These are phyloP conservation scores for Aspergillus flavus DNA, from an alignment of 2,329 filamentous ascomycete genomes.

Conservation along the genomic window DNA sequence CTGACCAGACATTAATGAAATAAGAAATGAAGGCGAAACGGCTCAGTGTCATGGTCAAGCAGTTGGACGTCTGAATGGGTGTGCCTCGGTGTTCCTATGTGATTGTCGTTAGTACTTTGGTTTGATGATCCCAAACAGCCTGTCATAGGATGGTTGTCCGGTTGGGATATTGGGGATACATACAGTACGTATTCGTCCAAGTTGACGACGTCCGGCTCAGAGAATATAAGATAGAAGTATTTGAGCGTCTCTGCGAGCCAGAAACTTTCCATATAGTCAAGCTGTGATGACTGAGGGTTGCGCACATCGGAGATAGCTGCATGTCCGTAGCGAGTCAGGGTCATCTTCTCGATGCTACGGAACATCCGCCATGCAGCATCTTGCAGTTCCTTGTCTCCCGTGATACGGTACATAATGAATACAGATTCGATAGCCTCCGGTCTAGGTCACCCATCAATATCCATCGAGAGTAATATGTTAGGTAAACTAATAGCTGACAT, in stretches of 20 bases:
- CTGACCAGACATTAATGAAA: background rate
- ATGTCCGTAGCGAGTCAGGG: constrained; percentile 47
- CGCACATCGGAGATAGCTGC: constrained; percentile 49
- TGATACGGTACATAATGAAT: constrained; percentile 63
- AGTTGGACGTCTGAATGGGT: constrained; percentile 38
- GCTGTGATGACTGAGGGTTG: constrained; percentile 26
- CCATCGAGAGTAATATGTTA: background rate
- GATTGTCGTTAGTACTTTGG: background rate
- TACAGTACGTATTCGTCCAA: constrained; percentile 49
- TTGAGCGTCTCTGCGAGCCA: constrained; percentile 51
- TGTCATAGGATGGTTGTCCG: background rate
- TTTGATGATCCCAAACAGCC: background rate
- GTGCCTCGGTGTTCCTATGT: constrained; percentile 43
- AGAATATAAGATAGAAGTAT: constrained; percentile 50
- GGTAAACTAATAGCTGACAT: background rate
- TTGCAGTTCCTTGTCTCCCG: constrained; percentile 53
- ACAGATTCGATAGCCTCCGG: constrained; percentile 65
- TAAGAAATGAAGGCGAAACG: background rate
- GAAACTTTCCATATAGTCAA: constrained; percentile 49
- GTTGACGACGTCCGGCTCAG: constrained; percentile 42
- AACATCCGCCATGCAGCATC: constrained; percentile 56
- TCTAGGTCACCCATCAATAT: constrained; percentile 20
- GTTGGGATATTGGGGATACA: constrained; percentile 16
- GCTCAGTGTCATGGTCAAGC: background rate
- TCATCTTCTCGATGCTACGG: constrained; percentile 47